Percentiles rank a stretch among this genome's conserved stretches.
Evolutionary conservation across 441 rosid species (phyloP).

Genomic region (Melastoma candidum): DNA sequence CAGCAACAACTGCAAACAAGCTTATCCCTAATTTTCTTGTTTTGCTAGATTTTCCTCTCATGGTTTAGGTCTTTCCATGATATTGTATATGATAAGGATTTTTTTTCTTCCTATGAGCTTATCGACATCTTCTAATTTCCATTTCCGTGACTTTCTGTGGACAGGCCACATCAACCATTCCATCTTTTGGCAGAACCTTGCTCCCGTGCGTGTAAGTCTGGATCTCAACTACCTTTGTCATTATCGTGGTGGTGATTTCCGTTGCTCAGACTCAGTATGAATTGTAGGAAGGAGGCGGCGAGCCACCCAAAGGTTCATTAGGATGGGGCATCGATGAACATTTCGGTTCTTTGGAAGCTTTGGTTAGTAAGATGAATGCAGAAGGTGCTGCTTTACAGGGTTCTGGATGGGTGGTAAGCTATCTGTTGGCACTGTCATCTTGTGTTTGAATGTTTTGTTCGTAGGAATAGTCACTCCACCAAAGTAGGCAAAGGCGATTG

Average conservation of each 20-base stretch:
- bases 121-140: no score
- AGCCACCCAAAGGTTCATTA: constrained; percentile 65
- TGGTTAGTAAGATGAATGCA: constrained; percentile 64
- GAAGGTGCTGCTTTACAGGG: constrained; percentile 98
- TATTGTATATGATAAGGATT: no score
- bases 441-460: no score
- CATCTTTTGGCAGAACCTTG: constrained; percentile 85
- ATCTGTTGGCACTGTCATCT: no score
- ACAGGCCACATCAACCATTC: constrained; percentile 93
- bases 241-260: neutral
- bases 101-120: no score
- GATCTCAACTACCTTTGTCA: neutral
- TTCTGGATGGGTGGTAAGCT: constrained; percentile 98
- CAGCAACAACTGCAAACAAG: no score
- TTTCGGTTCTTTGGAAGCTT: constrained; percentile 71
- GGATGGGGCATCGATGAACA: constrained; percentile 69
- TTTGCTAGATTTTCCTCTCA: no score
- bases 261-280: neutral
- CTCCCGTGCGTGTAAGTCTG: constrained; percentile 54
- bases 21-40: no score
- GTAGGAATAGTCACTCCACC: no score
- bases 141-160: no score
- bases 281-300: constrained; percentile 91
- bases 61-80: no score
- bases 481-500: no score